A percentile compares a stretch with the other conserved stretches of the same genome.
Evolutionary conservation across 495 filamentous ascomycete genomes (phyloP).

Genomic region (Aspergillus bertholletiae): DNA sequence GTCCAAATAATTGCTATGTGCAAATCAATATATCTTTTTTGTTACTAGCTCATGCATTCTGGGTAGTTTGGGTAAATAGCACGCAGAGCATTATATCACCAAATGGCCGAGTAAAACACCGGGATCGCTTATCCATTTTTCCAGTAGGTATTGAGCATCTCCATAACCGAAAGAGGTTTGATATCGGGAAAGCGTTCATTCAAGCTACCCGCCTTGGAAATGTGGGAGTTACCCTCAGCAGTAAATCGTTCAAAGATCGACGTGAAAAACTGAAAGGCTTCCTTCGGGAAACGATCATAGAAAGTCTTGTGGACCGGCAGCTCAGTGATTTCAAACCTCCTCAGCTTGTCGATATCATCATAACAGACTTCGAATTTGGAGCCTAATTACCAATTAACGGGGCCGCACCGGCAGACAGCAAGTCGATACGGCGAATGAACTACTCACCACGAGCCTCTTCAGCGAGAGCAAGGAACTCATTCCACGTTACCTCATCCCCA

Average conservation of each 20-base stretch:
- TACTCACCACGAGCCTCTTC: conserved; percentile 35
- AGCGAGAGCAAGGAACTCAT: conserved; percentile 31
- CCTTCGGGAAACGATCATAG: conserved; percentile 34
- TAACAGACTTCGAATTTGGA: conserved; percentile 37
- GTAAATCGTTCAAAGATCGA: conserved; percentile 24
- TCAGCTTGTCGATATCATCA: conserved; percentile 37
- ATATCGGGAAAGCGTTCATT: conserved; percentile 38
- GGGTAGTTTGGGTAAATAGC: too few species aligned
- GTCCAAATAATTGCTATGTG: too few species aligned
- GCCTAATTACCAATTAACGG: too few species aligned
- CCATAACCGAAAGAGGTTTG: conserved; percentile 26
- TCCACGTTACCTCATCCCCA: conserved; percentile 36
- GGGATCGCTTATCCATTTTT: neutral
- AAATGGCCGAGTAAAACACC: too few species aligned
- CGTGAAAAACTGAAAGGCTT: conserved; percentile 23
- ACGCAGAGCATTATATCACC: too few species aligned
- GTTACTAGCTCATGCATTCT: too few species aligned
- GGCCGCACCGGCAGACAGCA: neutral
- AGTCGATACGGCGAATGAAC: neutral
- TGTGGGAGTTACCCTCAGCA: conserved; percentile 7
- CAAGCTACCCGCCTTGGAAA: conserved; percentile 22
- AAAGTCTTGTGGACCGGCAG: conserved; percentile 30
- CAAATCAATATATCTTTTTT: too few species aligned
- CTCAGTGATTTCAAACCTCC: conserved; percentile 34
- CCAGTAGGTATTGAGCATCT: conserved; percentile 25